Base-by-base conservation (phyloP, 2,329 filamentous ascomycete genomes). In the Chalaropsis ovoidea region DNA sequence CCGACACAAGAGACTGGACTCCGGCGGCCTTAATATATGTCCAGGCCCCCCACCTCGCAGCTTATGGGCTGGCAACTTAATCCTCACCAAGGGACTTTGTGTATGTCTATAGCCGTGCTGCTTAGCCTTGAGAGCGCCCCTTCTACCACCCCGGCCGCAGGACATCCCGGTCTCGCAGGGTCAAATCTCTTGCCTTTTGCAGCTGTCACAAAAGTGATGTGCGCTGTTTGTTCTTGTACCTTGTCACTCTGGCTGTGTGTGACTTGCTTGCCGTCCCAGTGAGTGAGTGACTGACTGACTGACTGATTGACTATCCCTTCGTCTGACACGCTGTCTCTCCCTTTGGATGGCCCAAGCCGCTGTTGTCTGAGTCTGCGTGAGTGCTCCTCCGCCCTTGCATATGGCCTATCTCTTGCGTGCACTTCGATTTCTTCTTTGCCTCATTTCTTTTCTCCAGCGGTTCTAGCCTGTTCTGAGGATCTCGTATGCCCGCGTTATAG, bases 171-270 rank as follows among this genome's bases (percentile, higher is more conserved):
- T 41, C 22, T 39, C 17, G 17, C 42, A 19, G 11, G 62, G n/a
- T 39, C 39, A 15, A 52, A 62, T 42, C 60, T 42, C n/a, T 62
- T 62, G 47, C 60, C 60, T 45, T 43, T 62, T 62, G 10, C 11
- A 42, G 39, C 60, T 43, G 22, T n/a, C 39, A 43, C 35, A 42
- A 42, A 31, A 42, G 60, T 62, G 39, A 58, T 58, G 24, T 31
- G 10, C 54, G 27, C 27, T 58, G n/a, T 58, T 58, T 31, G 27
- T 39, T 19, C 13, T 39, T 13, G 15, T 58, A 7, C 54, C 54
- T 39, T 35, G 54, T 35, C 31, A 58, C 15, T 58, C n/a, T 52
- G 27, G 35, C 15, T 43, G n/a, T n/a, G 43, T 47, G 43, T 19
- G 43, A 47, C 15, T 47, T 47, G 43, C n/a, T 47, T 19, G n/a